These are phyloP conservation scores for Leccinum variicolor DNA, from an alignment of 768 basidiomycete genomes.

Conservation along the genomic window DNA sequence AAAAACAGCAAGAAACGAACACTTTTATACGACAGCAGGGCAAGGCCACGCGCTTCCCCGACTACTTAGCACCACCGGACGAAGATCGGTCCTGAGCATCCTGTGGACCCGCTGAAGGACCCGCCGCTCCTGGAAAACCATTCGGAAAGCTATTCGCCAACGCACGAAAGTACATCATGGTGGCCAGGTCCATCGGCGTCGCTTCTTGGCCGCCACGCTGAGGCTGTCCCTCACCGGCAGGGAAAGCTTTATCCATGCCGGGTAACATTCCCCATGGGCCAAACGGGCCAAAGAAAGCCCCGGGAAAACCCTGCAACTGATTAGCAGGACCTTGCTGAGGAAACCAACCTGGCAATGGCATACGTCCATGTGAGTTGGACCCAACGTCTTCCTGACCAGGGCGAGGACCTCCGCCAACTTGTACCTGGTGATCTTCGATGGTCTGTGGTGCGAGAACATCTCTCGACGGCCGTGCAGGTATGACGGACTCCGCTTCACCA, in stretches of 20 bases:
- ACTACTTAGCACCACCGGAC: no score
- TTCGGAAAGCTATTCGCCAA: background rate
- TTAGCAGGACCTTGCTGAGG: background rate
- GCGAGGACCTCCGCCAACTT: no score
- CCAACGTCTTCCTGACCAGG: no score
- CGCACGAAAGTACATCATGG: background rate
- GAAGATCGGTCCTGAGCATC: no score
- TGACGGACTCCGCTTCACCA: no score
- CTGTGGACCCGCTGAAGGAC: no score
- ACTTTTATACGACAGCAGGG: background rate
- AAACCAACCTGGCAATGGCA: background rate
- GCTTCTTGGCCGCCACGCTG: background rate
- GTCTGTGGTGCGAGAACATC: no score
- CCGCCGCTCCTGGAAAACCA: background rate
- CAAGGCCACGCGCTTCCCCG: background rate
- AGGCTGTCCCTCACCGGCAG: background rate
- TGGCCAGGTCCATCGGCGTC: background rate
- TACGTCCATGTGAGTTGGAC: background rate
- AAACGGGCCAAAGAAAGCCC: background rate
- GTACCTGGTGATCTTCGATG: no score
- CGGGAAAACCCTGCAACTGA: background rate
- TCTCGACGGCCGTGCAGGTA: no score
- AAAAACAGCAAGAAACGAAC: background rate
- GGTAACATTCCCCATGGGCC: background rate
- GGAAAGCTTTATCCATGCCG: background rate